Evolutionary conservation across 805 yeast species (phyloP).

Genomic region (Ogataea saltuana): DNA sequence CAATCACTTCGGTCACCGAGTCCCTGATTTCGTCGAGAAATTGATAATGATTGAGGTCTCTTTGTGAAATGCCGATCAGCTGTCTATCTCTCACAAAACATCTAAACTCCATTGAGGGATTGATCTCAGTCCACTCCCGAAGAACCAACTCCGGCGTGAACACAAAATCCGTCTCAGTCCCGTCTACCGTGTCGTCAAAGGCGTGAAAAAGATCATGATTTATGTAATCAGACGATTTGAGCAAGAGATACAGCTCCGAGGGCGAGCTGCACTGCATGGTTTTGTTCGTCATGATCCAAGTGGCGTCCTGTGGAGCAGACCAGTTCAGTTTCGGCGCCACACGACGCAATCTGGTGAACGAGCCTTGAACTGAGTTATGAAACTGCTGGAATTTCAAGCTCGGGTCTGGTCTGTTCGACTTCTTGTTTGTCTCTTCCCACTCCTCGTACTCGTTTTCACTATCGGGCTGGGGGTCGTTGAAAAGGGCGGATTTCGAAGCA

Average conservation of each 20-base stretch:
- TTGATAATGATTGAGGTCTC: constrained; percentile 83
- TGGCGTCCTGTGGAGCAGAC: constrained; percentile 95
- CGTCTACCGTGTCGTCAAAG: constrained; percentile 48
- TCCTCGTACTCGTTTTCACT: constrained; percentile 74
- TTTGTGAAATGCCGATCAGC: constrained; percentile 75
- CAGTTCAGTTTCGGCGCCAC: constrained; percentile 92
- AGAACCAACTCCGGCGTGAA: constrained; percentile 65
- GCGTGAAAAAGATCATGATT: constrained; percentile 81
- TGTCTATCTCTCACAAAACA: constrained; percentile 68
- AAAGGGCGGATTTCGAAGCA: constrained; percentile 32
- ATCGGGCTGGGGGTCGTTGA: constrained; percentile 36
- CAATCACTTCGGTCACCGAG: constrained; percentile 49
- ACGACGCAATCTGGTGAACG: constrained; percentile 52
- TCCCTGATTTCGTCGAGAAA: constrained; percentile 58
- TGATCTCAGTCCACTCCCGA: constrained; percentile 78
- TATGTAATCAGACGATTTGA: constrained; percentile 86
- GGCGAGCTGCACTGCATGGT: constrained; percentile 69
- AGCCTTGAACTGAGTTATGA: constrained; percentile 50
- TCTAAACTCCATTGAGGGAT: constrained; percentile 91
- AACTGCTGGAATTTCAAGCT: constrained; percentile 55
- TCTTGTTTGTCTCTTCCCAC: constrained; percentile 47
- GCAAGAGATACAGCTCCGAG: constrained; percentile 73
- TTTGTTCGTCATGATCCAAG: constrained; percentile 84
- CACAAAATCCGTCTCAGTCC: constrained; percentile 17
- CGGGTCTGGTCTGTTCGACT: constrained; percentile 40